Percentiles rank a stretch among this genome's conserved stretches.
These are phyloP conservation scores for Kazachstania sp. DNA, from an alignment of 1,139 yeast species.

Conservation along the genomic window DNA sequence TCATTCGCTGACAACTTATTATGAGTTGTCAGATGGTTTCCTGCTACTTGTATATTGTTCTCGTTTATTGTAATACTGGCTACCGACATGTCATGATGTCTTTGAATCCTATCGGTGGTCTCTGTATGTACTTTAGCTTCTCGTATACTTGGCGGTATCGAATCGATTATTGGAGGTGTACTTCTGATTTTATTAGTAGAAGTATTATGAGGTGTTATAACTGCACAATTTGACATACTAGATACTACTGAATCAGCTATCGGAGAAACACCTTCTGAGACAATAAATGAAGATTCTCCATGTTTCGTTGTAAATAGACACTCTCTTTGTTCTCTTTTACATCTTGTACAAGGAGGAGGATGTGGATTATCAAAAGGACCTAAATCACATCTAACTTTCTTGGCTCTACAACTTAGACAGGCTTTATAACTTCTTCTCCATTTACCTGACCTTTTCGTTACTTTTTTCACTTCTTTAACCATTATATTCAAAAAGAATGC, in stretches of 20 bases:
- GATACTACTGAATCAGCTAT: neutral
- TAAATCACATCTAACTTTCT: constrained; percentile 78
- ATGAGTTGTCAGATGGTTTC: too few relatives aligned
- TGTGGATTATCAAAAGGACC: constrained; percentile 68
- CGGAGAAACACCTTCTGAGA: neutral
- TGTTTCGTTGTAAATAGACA: constrained; percentile 46
- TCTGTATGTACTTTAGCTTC: neutral
- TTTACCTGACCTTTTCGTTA: neutral
- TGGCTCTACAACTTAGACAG: constrained; percentile 70
- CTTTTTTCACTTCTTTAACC: neutral
- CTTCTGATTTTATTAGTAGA: neutral
- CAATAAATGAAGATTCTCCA: neutral
- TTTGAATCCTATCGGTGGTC: neutral
- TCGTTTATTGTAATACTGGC: neutral
- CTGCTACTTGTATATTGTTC: neutral
- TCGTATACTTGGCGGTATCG: neutral
- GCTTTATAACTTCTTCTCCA: constrained; percentile 65
- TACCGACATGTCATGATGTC: neutral
- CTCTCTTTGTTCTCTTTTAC: constrained; percentile 69
- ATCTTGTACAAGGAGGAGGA: constrained; percentile 79
- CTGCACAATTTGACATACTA: neutral
- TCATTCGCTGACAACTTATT: too few relatives aligned
- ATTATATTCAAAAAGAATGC: neutral
- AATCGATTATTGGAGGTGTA: too few relatives aligned
- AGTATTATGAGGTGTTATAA: neutral